Percentiles rank a stretch among this genome's conserved stretches.
Conservation (phyloP, 2,329 filamentous ascomycete species). For the Tolypocladium guangdongense region DNA sequence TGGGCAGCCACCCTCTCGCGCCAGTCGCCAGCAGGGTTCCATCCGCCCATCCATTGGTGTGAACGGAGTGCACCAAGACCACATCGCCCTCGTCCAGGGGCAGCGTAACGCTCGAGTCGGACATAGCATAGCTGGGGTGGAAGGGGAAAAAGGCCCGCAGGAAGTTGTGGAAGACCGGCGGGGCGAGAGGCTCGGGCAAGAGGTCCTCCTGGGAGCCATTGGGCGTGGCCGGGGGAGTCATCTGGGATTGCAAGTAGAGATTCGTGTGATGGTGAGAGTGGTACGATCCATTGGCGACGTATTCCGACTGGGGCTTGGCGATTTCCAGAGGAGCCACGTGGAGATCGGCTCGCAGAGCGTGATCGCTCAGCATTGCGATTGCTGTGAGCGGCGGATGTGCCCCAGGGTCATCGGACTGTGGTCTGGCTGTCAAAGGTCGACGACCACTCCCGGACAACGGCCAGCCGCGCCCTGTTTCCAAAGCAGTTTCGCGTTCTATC, state of each 20-base stretch:
- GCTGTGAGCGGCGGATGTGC: conserved; percentile 13
- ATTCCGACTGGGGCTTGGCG: conserved; percentile 27
- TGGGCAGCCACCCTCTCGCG: conserved; percentile 87
- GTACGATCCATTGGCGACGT: conserved; percentile 18
- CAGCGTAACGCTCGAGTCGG: conserved; percentile 79
- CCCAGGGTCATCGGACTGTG: conserved; percentile 18
- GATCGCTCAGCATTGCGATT: conserved; percentile 27
- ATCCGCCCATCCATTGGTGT: conserved; percentile 97
- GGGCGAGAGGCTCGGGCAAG: conserved; percentile 28
- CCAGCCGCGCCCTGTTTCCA: conserved; percentile 1
- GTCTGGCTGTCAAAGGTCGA: conserved; percentile 3
- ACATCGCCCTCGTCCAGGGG: conserved; percentile 85
- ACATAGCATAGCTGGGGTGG: conserved; percentile 63
- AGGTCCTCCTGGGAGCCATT: conserved; percentile 55
- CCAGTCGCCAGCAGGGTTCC: conserved; percentile 81
- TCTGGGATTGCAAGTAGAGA: conserved; percentile 44
- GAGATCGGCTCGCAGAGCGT: conserved; percentile 43
- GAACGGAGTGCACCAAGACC: conserved; percentile 88
- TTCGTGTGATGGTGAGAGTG: conserved; percentile 22
- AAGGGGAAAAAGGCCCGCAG: conserved; percentile 91
- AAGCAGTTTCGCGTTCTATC: neutral
- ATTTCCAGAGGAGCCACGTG: conserved; percentile 50
- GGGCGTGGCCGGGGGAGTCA: conserved; percentile 70
- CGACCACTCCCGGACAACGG: conserved; percentile 7
- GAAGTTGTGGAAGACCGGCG: conserved; percentile 82